phyloP scores from a whole-genome alignment of 768 basidiomycete genomes.

The Lactarius quietus region DNA sequence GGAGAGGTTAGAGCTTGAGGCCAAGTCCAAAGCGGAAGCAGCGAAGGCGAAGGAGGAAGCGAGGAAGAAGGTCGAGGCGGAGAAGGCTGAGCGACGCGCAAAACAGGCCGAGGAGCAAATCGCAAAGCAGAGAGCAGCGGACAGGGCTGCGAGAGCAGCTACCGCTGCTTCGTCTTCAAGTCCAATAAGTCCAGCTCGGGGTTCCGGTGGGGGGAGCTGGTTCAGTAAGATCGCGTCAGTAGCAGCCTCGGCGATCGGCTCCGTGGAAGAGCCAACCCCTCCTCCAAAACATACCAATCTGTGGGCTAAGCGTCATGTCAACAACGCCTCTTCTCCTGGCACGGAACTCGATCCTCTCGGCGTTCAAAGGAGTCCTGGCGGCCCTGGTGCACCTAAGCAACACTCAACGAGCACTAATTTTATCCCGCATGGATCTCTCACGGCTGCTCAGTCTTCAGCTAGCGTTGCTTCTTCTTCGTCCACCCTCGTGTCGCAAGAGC shows the following conservation, averaged over 20 bases:
- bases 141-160: constrained; percentile 8
- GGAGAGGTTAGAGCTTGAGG: background rate
- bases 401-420: background rate
- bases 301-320: background rate
- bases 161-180: background rate
- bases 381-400: background rate
- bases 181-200: constrained; percentile 12
- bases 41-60: background rate
- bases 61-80: background rate
- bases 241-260: background rate
- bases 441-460: background rate
- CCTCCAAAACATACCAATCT: background rate
- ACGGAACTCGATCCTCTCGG: background rate
- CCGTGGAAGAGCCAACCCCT: background rate
- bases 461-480: constrained; percentile 6
- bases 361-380: background rate
- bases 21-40: background rate
- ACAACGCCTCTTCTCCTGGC: background rate
- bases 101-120: background rate
- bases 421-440: background rate
- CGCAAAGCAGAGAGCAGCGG: background rate
- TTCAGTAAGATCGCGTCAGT: constrained; percentile 1
- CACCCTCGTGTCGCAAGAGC: constrained; percentile 7
- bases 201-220: background rate
- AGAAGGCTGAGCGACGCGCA: background rate